Conservation (phyloP, 1,284 basidiomycete genomes). For the Irpex lacteus region DNA sequence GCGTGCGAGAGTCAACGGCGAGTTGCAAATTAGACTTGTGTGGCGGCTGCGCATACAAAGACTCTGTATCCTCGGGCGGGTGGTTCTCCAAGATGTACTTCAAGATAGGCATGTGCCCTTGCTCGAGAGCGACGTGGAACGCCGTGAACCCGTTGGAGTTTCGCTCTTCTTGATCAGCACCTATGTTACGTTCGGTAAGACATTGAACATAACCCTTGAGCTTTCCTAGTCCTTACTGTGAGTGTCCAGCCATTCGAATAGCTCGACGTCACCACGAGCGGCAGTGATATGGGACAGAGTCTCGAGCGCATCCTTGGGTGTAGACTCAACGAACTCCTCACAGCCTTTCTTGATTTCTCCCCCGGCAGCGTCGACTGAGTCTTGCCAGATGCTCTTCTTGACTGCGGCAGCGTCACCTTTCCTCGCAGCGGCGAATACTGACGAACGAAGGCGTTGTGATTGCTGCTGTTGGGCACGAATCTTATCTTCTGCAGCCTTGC, state of each 20-base stretch:
- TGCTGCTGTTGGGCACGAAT: slow-evolving; percentile 44
- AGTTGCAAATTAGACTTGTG: slow-evolving; percentile 47
- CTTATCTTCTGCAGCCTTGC: slow-evolving; percentile 48
- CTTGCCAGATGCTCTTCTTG: slow-evolving; percentile 64
- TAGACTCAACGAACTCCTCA: slow-evolving; percentile 43
- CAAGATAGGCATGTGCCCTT: slow-evolving; percentile 47
- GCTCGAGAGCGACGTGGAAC: slow-evolving; percentile 62
- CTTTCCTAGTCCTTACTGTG: slow-evolving; percentile 49
- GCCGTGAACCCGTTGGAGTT: slow-evolving; percentile 55
- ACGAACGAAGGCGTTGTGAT: slow-evolving; percentile 53
- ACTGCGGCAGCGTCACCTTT: slow-evolving; percentile 48
- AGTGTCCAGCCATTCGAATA: slow-evolving; percentile 66
- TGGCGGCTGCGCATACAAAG: slow-evolving; percentile 43
- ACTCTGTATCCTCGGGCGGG: slow-evolving; percentile 42
- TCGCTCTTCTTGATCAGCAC: slow-evolving; percentile 68
- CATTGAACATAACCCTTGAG: background rate
- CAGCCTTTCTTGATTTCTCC: slow-evolving; percentile 62
- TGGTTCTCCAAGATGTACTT: slow-evolving; percentile 58
- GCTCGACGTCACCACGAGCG: slow-evolving; percentile 46
- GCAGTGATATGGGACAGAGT: slow-evolving; percentile 68
- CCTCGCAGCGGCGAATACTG: slow-evolving; percentile 62
- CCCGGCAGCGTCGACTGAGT: slow-evolving; percentile 64
- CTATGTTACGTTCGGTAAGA: slow-evolving; percentile 31
- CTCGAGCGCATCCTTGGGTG: slow-evolving; percentile 54
- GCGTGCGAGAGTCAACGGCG: slow-evolving; percentile 54